Base-by-base conservation (phyloP, 176 grass and related monocot species). In the Lolium perenne region DNA sequence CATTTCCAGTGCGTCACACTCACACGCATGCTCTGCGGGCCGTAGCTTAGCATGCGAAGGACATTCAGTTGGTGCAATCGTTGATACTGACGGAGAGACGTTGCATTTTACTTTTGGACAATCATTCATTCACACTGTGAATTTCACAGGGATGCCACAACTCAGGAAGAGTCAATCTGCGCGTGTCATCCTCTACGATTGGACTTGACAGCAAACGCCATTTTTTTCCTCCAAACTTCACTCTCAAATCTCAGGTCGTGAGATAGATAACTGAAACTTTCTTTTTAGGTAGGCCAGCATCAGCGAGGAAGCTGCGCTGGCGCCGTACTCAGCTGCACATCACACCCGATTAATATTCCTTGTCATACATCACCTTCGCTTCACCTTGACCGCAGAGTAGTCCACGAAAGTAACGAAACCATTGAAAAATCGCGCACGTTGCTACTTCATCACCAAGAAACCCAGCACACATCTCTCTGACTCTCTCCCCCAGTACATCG, bases 311-410 rank as follows among this genome's bases (percentile, higher is more conserved):
- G 79, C 47, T 22, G 79, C 61, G 11, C 3, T 50, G 63, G 5
- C 63, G 63, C 26, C 1, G 45, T 61, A 22, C n/a, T 79, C 12
- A 16, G 21, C 21, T 69, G 17, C 9, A 17, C n/a, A 22, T 1
- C 65, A 38, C 18, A 18, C 53, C 21, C 41, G 23, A 66, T 35
- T 65, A 26, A 38, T 55, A 13, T 57, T 53, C 38, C 16, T 43
- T n/a, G 47, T 49, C n/a, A 68, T 7, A 54, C 46, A 21, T 76
- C 57, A 25, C 7, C 3, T 51, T 35, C 7, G 22, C 47, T 65
- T 29, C n/a, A 41, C 70, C 70, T 87, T 81, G 78, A 87, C 79
- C 4, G 10, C 10, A 67, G 9, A 58, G 14, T 3, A 29, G 47
- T 55, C 47, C 10, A 11, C 78, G 50, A 29, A 47, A 38, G 56